Base-by-base conservation (phyloP, 495 filamentous ascomycete genomes). In the Neurospora sublineolata region DNA sequence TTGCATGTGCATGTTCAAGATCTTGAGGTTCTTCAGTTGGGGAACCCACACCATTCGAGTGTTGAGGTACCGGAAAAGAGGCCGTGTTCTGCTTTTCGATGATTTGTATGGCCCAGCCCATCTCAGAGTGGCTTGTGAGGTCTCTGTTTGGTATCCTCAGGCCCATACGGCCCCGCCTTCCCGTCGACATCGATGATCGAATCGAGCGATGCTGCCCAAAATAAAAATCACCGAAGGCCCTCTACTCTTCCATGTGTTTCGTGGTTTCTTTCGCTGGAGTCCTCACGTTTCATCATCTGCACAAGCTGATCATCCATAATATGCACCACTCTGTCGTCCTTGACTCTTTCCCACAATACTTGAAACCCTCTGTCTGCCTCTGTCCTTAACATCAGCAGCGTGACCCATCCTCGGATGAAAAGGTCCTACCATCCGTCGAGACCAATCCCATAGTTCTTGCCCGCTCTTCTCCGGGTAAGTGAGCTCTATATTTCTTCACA, bases 211-310 rank as follows among this genome's bases (percentile, higher is more conserved):
- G 39, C 37, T 68, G 69, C 39, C 60, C 71, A 37, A 23, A 68
- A 68, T 68, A 68, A 68, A 74, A 73, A 71, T 67, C 68, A 72
- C 74, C 73, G 68, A 74, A 70, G 68, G 70, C 58, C 75, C 72
- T 70, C 68, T 37, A 67, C 27, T 68, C 70, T 73, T 75, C 75
- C 75, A 76, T 70, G 73, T 23, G 40, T 71, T 70, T 72, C 71
- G 71, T 41, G 70, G 68, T 60, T 42, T 69, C 46, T 70, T 69
- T 74, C 33, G 70, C 60, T 68, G 40, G 70, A 44, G 33, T 40
- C 37, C 52, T 33, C 67, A 64, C 10, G 33, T 64, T 30, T 60
- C 52, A 60, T 16, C 52, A 60, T 60, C 52, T 60, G 44, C 4
- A 27, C 44, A 23, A 46, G 3, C 42, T 46, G 42, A 46, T 46